Evolutionary conservation across 106 monocot genomes (phyloP).

Genomic region (Cymbidium sinense): DNA sequence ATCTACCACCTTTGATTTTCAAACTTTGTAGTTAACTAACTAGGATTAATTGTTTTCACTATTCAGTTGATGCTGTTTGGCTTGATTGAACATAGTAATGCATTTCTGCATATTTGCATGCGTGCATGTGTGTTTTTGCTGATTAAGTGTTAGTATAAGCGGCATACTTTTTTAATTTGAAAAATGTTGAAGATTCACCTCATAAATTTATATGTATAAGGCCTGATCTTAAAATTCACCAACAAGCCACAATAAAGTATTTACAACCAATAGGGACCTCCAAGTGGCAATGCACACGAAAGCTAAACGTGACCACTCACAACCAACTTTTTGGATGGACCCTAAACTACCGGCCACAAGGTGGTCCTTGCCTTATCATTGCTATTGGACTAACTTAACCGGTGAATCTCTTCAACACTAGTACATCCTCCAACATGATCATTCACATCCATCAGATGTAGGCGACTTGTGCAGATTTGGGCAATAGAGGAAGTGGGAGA

Average conservation of each 20-base stretch:
- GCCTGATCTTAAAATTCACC: too few species aligned
- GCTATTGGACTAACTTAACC: neutral
- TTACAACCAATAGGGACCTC: neutral
- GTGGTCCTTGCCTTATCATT: too few species aligned
- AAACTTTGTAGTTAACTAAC: too few species aligned
- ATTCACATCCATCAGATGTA: neutral
- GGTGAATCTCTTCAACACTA: neutral
- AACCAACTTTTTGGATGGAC: neutral
- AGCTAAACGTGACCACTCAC: neutral
- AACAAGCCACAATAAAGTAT: too few species aligned
- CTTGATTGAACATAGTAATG: too few species aligned
- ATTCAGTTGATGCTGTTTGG: too few species aligned
- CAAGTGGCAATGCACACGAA: neutral
- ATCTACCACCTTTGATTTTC: too few species aligned
- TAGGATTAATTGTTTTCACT: too few species aligned
- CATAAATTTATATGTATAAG: neutral
- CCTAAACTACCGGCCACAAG: neutral
- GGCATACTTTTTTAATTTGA: neutral
- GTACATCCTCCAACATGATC: neutral
- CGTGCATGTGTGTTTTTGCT: neutral
- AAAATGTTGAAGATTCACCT: neutral
- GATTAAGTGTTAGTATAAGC: neutral
- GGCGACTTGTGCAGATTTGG: neutral
- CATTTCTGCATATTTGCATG: too few species aligned
- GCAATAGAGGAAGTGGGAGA: neutral